Evolutionary conservation across 805 yeast genomes (phyloP).

Genomic region (Tetrapisispora phaffii): DNA sequence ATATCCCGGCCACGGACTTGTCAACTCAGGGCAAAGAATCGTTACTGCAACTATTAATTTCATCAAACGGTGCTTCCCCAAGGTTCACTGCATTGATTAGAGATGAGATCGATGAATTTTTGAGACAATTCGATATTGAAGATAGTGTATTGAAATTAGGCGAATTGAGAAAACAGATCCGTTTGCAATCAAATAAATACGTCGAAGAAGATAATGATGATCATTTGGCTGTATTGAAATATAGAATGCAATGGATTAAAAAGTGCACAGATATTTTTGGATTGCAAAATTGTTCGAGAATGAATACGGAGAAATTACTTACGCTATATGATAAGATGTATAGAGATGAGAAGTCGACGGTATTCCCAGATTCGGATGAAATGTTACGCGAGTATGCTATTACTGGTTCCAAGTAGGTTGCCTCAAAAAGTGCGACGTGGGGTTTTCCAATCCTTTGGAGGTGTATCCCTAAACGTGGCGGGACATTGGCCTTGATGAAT

Average conservation of each 20-base stretch:
- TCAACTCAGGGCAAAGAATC: not conserved
- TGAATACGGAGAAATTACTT: slow-evolving; percentile 16
- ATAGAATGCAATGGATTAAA: slow-evolving; percentile 28
- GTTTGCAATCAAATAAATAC: slow-evolving; percentile 9
- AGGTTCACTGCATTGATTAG: slow-evolving; percentile 25
- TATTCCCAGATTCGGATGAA: slow-evolving; percentile 9
- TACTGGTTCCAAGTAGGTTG: too few species aligned
- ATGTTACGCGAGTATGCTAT: slow-evolving; percentile 6
- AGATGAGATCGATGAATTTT: slow-evolving; percentile 17
- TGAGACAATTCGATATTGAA: slow-evolving; percentile 14
- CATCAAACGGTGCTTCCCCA: slow-evolving; percentile 28
- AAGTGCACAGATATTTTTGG: slow-evolving; percentile 25
- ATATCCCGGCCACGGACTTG: slow-evolving; percentile 1
- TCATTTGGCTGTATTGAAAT: slow-evolving; percentile 11
- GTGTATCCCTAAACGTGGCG: too few species aligned
- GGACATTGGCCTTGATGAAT: too few species aligned
- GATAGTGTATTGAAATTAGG: slow-evolving; percentile 20
- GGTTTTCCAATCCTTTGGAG: too few species aligned
- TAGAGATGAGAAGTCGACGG: slow-evolving; percentile 5
- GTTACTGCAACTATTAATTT: slow-evolving; percentile 18
- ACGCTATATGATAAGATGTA: slow-evolving; percentile 18
- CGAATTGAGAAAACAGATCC: slow-evolving; percentile 15
- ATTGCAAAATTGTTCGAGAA: slow-evolving; percentile 16
- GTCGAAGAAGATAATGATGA: not conserved
- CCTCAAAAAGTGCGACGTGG: too few species aligned